phyloP scores from a whole-genome alignment of 2,329 filamentous ascomycete species.

The Clonostachys byssicola region DNA sequence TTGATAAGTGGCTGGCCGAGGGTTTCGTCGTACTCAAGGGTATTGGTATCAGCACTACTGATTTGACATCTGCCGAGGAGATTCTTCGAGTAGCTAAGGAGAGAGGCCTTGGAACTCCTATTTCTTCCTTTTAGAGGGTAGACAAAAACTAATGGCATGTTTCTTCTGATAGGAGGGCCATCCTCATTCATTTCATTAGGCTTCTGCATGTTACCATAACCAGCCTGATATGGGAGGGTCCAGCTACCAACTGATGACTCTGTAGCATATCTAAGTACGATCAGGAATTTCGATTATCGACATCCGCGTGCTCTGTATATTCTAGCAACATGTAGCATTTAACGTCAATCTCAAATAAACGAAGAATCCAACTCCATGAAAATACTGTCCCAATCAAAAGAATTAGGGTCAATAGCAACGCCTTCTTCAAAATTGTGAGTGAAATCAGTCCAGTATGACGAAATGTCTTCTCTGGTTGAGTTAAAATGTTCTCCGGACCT shows the following conservation, averaged over 20 bases:
- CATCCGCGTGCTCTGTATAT: too few species aligned
- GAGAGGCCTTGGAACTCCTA: constrained; percentile 42
- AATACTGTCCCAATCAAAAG: background rate
- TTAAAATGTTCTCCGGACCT: background rate
- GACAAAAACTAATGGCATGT: background rate
- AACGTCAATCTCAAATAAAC: background rate
- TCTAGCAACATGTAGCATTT: too few species aligned
- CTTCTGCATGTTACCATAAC: too few species aligned
- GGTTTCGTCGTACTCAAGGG: constrained; percentile 69
- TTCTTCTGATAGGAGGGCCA: too few species aligned
- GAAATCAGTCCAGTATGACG: background rate
- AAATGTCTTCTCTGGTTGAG: background rate
- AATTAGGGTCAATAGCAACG: background rate
- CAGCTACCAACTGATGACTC: too few species aligned
- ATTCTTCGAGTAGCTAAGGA: constrained; percentile 51
- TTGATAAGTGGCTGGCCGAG: constrained; percentile 55
- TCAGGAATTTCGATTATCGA: too few species aligned
- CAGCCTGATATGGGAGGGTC: too few species aligned
- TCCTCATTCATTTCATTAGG: too few species aligned
- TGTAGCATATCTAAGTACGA: too few species aligned
- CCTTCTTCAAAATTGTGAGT: background rate
- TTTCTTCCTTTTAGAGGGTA: background rate
- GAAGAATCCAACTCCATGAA: background rate
- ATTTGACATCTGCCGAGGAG: constrained; percentile 58
- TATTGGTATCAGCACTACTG: constrained; percentile 65